These are phyloP conservation scores for Sporisorium sorghi DNA, from an alignment of 1,284 basidiomycete species.

Conservation along the genomic window DNA sequence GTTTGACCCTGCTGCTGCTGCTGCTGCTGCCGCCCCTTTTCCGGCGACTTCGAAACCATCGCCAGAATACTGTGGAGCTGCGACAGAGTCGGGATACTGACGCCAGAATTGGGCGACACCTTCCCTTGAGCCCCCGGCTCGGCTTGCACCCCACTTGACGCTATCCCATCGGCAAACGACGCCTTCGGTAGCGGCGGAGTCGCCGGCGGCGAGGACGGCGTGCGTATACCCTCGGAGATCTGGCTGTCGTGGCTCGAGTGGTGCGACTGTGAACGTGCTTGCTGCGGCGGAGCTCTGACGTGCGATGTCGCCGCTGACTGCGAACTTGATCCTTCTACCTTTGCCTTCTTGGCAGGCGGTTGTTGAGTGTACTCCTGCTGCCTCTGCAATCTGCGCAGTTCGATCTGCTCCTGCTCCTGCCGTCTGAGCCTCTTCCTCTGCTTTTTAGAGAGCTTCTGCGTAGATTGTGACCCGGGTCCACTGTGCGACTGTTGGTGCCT, in stretches of 20 bases:
- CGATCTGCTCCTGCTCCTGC: constrained; percentile 1
- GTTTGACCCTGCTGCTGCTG: neutral
- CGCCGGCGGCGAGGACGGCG: constrained; percentile 7
- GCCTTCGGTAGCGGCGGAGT: neutral
- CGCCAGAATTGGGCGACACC: neutral
- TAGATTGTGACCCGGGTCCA: neutral
- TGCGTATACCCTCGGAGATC: constrained; percentile 6
- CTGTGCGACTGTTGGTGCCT: neutral
- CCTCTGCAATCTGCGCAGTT: neutral
- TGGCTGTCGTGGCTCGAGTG: neutral
- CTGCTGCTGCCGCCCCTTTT: neutral
- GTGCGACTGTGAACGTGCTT: neutral
- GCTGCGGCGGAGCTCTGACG: neutral
- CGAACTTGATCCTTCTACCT: neutral
- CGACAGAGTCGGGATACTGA: neutral
- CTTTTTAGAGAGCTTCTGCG: neutral
- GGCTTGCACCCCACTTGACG: too few species aligned
- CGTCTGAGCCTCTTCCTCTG: constrained; percentile 11
- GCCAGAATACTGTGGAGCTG: neutral
- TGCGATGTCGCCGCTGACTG: neutral
- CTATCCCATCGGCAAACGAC: too few species aligned
- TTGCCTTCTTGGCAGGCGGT: constrained; percentile 11
- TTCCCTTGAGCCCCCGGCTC: neutral
- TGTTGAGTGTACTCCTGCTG: neutral
- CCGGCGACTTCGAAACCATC: constrained; percentile 1